Evolutionary conservation across 176 grass and related monocot species (phyloP), one percentile per base, ranked within the genome.

Genomic region (Paspalum vaginatum): DNA sequence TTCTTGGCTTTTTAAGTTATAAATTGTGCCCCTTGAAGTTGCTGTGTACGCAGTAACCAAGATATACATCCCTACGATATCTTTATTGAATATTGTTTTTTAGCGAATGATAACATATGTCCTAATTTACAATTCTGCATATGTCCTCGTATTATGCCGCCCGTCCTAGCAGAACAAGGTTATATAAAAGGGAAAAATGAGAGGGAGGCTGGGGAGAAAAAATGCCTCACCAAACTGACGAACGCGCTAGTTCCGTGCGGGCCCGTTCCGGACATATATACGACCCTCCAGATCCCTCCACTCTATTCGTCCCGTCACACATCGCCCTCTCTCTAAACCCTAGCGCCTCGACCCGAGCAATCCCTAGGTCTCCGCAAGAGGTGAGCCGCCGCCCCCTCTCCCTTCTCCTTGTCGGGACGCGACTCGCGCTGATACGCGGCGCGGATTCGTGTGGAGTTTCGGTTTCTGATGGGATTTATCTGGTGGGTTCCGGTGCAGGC

Each of bases 291-390:
- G 75, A 60, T 64, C 15, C 24, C 22, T 13, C 55, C 13, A 46
- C 54, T 54, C 69, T 16, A 26, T 4, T 11, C 37, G 9, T 24
- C 17, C 42, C 81, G 22, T 47, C 49, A 48, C 46, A 18, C 25
- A 6, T 45, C 57, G 9, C 18, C 11, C 43, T 25, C 24, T 67
- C 81, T 81, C 49, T 65, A 77, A 89, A 89, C 87, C 87, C 87
- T 89, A 85, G 24, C 83, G 78, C 56, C 61, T 43, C 69, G 40
- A 43, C 21, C 61, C 26, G 18, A 65, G 65, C 60, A 61, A 81
- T 22, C 65, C 71, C 57, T 62, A 81, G 56, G 78, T 85, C 45
- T 70, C 49, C 48, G 64, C 77, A 26, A n/a, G 52, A 77, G 87
- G 87, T 81, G 54, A 62, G 54, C 63, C 20, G 61, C 3, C 68